Conservation (phyloP, 1,284 basidiomycete species). For the Cutaneotrichosporon daszewskae region DNA sequence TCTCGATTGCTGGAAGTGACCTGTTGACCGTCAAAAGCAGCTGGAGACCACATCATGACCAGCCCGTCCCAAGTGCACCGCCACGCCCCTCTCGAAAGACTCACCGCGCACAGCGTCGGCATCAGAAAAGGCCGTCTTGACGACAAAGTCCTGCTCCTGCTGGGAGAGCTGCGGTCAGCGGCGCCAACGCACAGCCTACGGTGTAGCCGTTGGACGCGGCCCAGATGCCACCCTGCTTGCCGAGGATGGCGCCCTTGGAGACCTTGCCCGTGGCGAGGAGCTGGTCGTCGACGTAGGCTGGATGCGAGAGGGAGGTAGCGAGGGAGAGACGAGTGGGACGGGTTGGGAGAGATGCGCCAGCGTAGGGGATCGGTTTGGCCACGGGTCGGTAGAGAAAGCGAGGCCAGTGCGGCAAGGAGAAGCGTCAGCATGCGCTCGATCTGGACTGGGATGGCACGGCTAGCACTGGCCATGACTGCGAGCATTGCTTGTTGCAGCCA, state of each 20-base stretch:
- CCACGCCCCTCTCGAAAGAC: too few relatives aligned
- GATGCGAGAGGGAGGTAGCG: not conserved
- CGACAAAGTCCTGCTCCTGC: conserved; percentile 67
- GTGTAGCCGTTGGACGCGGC: conserved; percentile 67
- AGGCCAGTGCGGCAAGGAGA: not conserved
- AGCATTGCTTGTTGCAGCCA: too few relatives aligned
- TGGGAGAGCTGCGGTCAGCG: conserved; percentile 57
- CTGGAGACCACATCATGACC: too few relatives aligned
- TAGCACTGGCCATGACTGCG: not conserved
- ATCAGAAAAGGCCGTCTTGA: conserved; percentile 55
- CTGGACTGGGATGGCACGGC: not conserved
- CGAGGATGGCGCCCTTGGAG: conserved; percentile 75
- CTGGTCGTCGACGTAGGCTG: conserved; percentile 83
- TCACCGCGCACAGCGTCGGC: conserved; percentile 50
- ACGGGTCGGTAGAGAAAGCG: not conserved
- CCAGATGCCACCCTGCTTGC: conserved; percentile 82
- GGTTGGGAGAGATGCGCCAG: not conserved
- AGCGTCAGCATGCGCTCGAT: not conserved
- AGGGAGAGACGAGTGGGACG: not conserved
- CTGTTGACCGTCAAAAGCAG: too few relatives aligned
- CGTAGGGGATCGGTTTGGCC: too few relatives aligned
- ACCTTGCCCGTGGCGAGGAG: conserved; percentile 74
- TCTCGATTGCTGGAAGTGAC: too few relatives aligned
- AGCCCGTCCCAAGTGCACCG: too few relatives aligned
- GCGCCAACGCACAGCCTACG: conserved; percentile 53